Evolutionary conservation across 768 basidiomycete species (phyloP).

Genomic region (Hortiboletus campestris): DNA sequence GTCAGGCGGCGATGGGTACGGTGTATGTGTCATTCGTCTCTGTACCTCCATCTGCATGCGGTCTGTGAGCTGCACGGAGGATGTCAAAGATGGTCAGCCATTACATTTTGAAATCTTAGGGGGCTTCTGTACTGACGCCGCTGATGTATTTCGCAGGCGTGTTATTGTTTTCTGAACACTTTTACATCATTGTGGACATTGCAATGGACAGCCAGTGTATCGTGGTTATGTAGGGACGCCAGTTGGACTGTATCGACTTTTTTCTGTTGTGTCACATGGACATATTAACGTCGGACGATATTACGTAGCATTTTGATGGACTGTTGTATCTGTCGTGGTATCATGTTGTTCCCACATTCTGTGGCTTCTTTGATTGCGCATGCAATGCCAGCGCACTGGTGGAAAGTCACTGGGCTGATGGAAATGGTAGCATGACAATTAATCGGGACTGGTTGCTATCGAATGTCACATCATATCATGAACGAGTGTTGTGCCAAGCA

Average conservation of each 20-base stretch:
- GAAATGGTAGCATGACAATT: neutral
- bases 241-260: constrained; percentile 1
- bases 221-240: neutral
- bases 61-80: neutral
- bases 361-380: neutral
- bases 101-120: neutral
- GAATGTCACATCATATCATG: constrained; percentile 3
- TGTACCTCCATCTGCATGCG: neutral
- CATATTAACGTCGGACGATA: neutral
- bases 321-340: neutral
- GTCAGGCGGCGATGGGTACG: constrained; percentile 16
- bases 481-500: neutral
- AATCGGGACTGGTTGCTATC: neutral
- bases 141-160: constrained; percentile 3
- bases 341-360: neutral
- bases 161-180: neutral
- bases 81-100: constrained; percentile 1
- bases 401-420: neutral
- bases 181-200: neutral
- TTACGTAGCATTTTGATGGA: constrained; percentile 18
- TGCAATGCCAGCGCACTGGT: neutral
- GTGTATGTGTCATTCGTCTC: constrained; percentile 14
- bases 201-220: neutral
- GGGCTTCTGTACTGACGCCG: neutral
- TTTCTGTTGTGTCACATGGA: constrained; percentile 1